Conservation (phyloP, 495 filamentous ascomycete species). For the Penicillium tannophilum region DNA sequence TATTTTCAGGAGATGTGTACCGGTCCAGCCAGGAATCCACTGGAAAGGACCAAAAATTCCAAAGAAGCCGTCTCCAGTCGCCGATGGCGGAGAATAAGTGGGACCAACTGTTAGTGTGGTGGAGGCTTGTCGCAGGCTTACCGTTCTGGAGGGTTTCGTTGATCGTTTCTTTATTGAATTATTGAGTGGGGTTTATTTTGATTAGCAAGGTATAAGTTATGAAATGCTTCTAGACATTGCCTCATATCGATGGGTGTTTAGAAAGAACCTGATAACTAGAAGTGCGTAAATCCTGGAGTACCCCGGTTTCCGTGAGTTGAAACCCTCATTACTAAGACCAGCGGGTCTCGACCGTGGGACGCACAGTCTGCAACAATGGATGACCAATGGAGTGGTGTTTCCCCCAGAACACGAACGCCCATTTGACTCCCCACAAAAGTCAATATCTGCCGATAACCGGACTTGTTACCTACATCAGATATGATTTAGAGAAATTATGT, state of each 20-base stretch:
- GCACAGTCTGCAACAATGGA: too few species aligned
- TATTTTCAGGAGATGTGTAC: background rate
- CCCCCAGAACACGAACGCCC: slow-evolving; percentile 13
- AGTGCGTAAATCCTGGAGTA: too few species aligned
- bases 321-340: background rate
- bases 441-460: slow-evolving; percentile 2
- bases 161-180: background rate
- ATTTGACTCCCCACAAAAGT: slow-evolving; percentile 8
- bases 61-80: slow-evolving; percentile 12
- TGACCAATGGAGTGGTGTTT: background rate
- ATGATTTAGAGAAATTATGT: too few species aligned
- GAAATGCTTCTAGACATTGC: too few species aligned
- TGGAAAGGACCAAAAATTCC: background rate
- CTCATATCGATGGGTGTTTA: too few species aligned
- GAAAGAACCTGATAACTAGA: too few species aligned
- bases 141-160: slow-evolving; percentile 7
- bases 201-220: background rate
- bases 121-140: slow-evolving; percentile 21
- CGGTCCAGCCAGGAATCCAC: background rate
- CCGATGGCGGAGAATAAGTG: slow-evolving; percentile 26
- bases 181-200: too few species aligned
- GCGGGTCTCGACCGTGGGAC: slow-evolving; percentile 4
- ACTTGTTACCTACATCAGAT: background rate
- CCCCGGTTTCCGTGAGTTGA: background rate
- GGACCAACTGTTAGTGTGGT: slow-evolving; percentile 10